Conservation (phyloP, 257 asterid genomes). For the Capsicum pubescens region DNA sequence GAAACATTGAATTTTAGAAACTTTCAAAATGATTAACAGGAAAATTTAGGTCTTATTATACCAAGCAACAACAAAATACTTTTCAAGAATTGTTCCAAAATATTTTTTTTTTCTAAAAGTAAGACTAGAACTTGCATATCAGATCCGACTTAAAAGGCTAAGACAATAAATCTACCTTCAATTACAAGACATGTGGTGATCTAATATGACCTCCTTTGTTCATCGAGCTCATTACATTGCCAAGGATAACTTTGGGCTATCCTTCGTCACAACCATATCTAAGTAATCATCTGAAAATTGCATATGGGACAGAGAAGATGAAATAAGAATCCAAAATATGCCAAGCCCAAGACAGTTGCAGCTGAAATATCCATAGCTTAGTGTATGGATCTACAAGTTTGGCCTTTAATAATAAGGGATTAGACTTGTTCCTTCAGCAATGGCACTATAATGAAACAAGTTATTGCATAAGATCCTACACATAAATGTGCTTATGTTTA, state of each 20-base stretch:
- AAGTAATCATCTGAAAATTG: constrained; percentile 96
- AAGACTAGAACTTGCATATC: background rate
- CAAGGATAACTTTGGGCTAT: no score
- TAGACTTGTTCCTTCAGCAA: background rate
- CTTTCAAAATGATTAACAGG: background rate
- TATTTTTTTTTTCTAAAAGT: background rate
- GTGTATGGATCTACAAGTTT: background rate
- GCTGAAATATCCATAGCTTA: background rate
- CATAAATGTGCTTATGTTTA: background rate
- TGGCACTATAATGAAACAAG: background rate
- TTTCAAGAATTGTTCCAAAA: background rate
- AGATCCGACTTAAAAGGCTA: background rate
- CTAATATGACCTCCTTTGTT: no score
- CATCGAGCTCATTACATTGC: no score
- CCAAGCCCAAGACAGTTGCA: background rate
- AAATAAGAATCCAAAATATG: background rate
- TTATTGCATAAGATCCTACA: background rate
- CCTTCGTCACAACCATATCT: constrained; percentile 75
- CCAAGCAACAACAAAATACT: background rate
- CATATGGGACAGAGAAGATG: constrained; percentile 27
- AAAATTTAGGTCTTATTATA: background rate
- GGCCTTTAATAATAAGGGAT: no score
- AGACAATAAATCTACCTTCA: background rate
- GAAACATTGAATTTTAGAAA: background rate
- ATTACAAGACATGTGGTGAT: no score